A percentile compares a stretch with the other conserved stretches of the same genome.
Conservation (phyloP, 176 grass and related monocot genomes). For the Zoysia japonica region DNA sequence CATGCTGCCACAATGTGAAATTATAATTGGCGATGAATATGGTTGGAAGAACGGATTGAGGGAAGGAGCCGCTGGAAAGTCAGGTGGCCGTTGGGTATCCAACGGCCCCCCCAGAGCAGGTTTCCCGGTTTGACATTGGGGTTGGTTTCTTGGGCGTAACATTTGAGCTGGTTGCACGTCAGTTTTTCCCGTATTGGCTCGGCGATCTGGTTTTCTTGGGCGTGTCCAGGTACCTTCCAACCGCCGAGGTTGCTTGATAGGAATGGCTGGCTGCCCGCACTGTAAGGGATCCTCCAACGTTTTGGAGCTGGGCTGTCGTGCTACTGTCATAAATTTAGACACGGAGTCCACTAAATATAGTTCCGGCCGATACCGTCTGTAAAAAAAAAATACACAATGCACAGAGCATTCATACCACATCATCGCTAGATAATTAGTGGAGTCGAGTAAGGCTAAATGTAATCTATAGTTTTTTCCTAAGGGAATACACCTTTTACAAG, state of each 20-base stretch:
- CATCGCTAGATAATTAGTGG: background rate
- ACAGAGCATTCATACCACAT: background rate
- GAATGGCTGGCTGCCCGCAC: constrained; percentile 18
- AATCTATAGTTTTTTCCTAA: too few relatives aligned
- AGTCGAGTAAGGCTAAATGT: background rate
- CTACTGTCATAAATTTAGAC: background rate
- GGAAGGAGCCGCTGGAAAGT: background rate
- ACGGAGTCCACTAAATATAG: constrained; percentile 2
- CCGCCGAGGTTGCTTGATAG: background rate
- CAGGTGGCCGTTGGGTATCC: constrained; percentile 15
- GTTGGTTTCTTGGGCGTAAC: constrained; percentile 9
- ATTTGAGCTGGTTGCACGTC: constrained; percentile 13
- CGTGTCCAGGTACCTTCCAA: background rate
- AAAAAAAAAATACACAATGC: background rate
- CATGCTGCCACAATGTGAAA: background rate
- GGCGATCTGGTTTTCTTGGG: background rate
- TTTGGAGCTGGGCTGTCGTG: background rate
- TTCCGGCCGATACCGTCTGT: background rate
- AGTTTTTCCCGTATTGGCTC: constrained; percentile 26
- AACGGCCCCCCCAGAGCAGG: constrained; percentile 29
- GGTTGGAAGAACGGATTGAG: background rate
- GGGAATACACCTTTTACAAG: too few relatives aligned
- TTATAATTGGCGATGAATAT: background rate
- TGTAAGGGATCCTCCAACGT: background rate
- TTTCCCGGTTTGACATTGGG: constrained; percentile 4